Percentiles rank a stretch among this genome's conserved stretches.
Evolutionary conservation across 75 land plant genomes (phyloP).

Genomic region (Adiantum capillusveneris): DNA sequence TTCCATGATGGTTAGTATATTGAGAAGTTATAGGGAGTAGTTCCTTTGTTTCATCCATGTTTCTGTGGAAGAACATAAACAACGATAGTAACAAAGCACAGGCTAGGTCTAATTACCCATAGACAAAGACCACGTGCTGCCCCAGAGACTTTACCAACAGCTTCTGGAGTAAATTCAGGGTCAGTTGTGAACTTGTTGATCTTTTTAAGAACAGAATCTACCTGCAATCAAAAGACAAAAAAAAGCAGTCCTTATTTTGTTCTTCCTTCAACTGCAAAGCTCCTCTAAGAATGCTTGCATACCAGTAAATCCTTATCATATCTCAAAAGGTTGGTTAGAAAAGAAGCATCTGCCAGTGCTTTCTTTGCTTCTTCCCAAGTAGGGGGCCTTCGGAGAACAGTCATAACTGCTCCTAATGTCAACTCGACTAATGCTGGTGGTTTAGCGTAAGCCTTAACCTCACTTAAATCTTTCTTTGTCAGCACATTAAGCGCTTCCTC

Average conservation of each 20-base stretch:
- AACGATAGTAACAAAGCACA: no score
- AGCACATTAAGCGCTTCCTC: conserved; percentile 30
- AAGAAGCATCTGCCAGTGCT: conserved; percentile 19
- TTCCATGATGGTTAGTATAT: no score
- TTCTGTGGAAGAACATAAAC: no score
- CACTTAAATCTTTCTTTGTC: conserved; percentile 30
- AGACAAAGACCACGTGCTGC: conserved; percentile 30
- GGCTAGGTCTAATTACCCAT: conserved; percentile 11
- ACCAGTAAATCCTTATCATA: conserved; percentile 30
- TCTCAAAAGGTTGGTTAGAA: conserved; percentile 25
- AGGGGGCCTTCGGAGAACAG: conserved; percentile 23
- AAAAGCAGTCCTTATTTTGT: no score
- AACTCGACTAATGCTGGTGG: conserved; percentile 30
- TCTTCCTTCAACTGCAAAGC: no score
- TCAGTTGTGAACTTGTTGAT: conserved; percentile 23
- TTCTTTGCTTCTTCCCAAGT: conserved; percentile 30
- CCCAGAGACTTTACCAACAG: conserved; percentile 29
- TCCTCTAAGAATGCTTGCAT: neutral
- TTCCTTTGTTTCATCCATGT: no score
- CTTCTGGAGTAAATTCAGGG: conserved; percentile 27
- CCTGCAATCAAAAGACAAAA: conserved; percentile 7
- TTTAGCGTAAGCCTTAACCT: conserved; percentile 33
- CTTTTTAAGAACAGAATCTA: conserved; percentile 20
- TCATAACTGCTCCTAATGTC: conserved; percentile 30
- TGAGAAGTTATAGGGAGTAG: no score